phyloP scores from a whole-genome alignment of 768 basidiomycete species.

The Lanmaoa rubissima region DNA sequence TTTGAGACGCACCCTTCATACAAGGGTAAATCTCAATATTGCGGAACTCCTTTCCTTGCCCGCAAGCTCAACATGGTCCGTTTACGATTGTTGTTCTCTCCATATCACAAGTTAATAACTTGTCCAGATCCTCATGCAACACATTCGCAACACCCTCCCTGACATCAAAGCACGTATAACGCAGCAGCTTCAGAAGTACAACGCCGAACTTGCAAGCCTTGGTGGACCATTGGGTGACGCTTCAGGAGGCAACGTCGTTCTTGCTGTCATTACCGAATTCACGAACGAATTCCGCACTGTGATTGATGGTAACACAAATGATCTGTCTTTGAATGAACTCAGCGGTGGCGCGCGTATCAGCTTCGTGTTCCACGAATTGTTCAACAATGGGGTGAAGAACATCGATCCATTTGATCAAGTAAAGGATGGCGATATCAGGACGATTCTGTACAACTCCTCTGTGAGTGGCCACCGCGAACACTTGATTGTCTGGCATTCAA shows the following conservation, averaged over 20 bases:
- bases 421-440: slow-evolving; percentile 97
- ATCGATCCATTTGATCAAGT: slow-evolving; percentile 99
- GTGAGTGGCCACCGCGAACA: slow-evolving; percentile 45
- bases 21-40: slow-evolving; percentile 91
- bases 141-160: slow-evolving; percentile 95
- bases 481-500: background rate
- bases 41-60: slow-evolving; percentile 95
- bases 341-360: slow-evolving; percentile 99
- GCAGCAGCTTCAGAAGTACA: slow-evolving; percentile 88
- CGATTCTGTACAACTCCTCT: slow-evolving; percentile 95
- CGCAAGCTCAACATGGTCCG: slow-evolving; percentile 91
- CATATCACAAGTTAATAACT: background rate
- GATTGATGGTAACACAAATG: slow-evolving; percentile 97
- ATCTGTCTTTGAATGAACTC: slow-evolving; percentile 91
- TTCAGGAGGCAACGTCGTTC: slow-evolving; percentile 87
- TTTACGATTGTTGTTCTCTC: slow-evolving; percentile 2
- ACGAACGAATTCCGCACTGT: slow-evolving; percentile 94
- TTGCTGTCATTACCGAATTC: slow-evolving; percentile 98
- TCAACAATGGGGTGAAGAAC: slow-evolving; percentile 91
- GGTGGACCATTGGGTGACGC: slow-evolving; percentile 86
- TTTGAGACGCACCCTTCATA: slow-evolving; percentile 95
- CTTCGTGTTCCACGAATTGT: slow-evolving; percentile 98
- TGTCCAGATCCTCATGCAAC: slow-evolving; percentile 93
- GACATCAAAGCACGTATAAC: slow-evolving; percentile 96
- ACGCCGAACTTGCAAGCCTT: slow-evolving; percentile 74